Evolutionary conservation across 129 eudicot genomes (phyloP).

Genomic region (Scalesia atractyloides): DNA sequence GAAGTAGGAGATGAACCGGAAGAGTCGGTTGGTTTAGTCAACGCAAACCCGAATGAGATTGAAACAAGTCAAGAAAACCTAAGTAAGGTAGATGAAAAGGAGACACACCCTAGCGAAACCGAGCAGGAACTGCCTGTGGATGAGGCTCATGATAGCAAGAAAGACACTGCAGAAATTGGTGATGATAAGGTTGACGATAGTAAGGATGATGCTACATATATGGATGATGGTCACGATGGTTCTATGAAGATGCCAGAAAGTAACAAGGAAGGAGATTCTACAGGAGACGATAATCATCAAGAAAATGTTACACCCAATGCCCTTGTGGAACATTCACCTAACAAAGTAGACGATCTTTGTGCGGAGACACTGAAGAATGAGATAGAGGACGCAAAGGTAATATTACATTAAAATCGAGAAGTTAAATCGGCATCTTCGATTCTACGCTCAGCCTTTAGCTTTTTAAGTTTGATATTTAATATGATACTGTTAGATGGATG

Average conservation of each 20-base stretch:
- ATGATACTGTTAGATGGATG: constrained; percentile 52
- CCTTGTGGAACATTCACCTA: constrained; percentile 35
- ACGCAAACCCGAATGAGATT: constrained; percentile 17
- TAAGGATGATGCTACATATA: constrained; percentile 13
- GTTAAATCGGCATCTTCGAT: background rate
- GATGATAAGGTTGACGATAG: constrained; percentile 22
- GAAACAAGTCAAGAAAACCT: constrained; percentile 28
- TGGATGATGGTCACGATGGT: constrained; percentile 17
- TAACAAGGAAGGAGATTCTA: constrained; percentile 25
- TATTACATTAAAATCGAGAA: constrained; percentile 9
- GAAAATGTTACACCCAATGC: constrained; percentile 39
- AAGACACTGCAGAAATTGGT: background rate
- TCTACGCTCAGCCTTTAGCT: constrained; percentile 13
- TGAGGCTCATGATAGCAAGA: constrained; percentile 30
- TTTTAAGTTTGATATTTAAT: background rate
- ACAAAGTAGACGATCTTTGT: constrained; percentile 38
- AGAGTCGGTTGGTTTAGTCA: constrained; percentile 22
- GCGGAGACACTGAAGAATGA: constrained; percentile 36
- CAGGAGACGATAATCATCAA: constrained; percentile 34
- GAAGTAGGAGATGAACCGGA: constrained; percentile 30
- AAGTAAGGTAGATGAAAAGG: constrained; percentile 24
- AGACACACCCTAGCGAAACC: constrained; percentile 15
- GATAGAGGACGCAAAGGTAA: constrained; percentile 43
- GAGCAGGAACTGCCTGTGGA: constrained; percentile 31
- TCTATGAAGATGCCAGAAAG: constrained; percentile 32